Percentiles rank a stretch among this genome's conserved stretches.
Evolutionary conservation across 345 rosid species (phyloP).

Genomic region (Euclidium syriacum): DNA sequence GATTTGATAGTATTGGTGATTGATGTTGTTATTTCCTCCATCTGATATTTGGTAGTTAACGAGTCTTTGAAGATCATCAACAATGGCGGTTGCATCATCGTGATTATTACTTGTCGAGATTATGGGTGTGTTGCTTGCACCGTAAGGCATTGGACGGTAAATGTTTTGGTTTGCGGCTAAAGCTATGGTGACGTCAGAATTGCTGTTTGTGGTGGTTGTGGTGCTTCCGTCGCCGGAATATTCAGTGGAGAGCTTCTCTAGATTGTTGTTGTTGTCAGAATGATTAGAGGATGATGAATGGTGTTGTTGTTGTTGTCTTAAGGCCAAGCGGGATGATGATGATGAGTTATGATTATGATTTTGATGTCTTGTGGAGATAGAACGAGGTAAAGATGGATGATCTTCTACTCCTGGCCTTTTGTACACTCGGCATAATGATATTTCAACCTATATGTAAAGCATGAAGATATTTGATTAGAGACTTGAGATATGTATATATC

Average conservation of each 20-base stretch:
- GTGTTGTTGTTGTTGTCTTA: conserved; percentile 29
- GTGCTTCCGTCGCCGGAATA: conserved; percentile 42
- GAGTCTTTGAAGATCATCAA: conserved; percentile 70
- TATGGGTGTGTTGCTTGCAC: conserved; percentile 29
- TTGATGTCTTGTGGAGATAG: conserved; percentile 42
- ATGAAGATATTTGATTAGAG: conserved; percentile 8
- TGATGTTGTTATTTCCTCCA: conserved; percentile 23
- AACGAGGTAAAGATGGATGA: conserved; percentile 76
- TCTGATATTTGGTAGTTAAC: conserved; percentile 52
- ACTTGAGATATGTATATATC: neutral
- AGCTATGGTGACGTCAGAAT: conserved; percentile 60
- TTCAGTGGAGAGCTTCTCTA: conserved; percentile 29
- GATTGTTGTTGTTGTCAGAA: conserved; percentile 26
- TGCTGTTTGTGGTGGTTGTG: conserved; percentile 34
- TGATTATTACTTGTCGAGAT: conserved; percentile 25
- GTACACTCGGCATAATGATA: conserved; percentile 92
- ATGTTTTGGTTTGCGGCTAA: conserved; percentile 56
- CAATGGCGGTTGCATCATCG: conserved; percentile 28
- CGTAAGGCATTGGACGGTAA: conserved; percentile 42
- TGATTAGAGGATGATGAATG: conserved; percentile 23
- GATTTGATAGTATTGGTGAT: conserved; percentile 40
- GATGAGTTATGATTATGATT: conserved; percentile 15
- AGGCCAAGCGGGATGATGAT: conserved; percentile 26
- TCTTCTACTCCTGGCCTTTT: conserved; percentile 95
- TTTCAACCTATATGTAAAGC: conserved; percentile 55